Evolutionary conservation across 176 grass and related monocot genomes (phyloP), one percentile per base, ranked within the genome.

Genomic region (Cenchrus americanus): DNA sequence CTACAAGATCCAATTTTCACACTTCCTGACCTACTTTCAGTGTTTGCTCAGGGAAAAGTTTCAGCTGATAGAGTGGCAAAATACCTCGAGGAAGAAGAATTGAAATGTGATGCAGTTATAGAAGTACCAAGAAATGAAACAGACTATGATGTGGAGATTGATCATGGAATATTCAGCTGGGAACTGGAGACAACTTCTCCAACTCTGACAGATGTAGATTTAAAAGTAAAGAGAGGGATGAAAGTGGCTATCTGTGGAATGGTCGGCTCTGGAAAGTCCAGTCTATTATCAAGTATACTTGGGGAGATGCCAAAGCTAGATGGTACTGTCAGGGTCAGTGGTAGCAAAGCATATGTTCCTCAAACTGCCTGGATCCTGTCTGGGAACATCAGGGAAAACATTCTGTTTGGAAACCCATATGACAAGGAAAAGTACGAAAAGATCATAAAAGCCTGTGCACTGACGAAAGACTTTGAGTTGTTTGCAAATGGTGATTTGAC

Each of bases 361-460:
- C 96, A 99, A 80, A 92, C 86, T 14, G 93, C 96, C 71, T 99
- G 96, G 96, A 99, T 99, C 87, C 64, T 94, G 74, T 99, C 96
- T 41, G 96, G 96, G 23, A 95, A 99, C 79, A 89, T 99, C 58
- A 92, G 93, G 82, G 96, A 99, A 40, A 96, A 99, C 69, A 99
- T 99, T 86, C 83, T 95, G 8, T 99, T 99, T 89, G 96, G 96
- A 86, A 91, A 90, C 53, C 75, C 89, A 57, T 87, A 88, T 78
- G 91, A 94, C 9, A 92, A 69, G 17, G 87, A 96, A 19, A 90
- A 92, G 53, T 99, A 99, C 72, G 69, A 94, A 80, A 86, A 90
- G 11, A 89, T 83, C 80, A 95, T 99, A 90, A 77, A 96, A 80
- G 89, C 93, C 55, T 99, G 96, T 68, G 80, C 91, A 10, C 43